A percentile compares a stretch with the other conserved stretches of the same genome.
phyloP scores from a whole-genome alignment of 306 rosid genomes.

The Ormosia semicastrata region DNA sequence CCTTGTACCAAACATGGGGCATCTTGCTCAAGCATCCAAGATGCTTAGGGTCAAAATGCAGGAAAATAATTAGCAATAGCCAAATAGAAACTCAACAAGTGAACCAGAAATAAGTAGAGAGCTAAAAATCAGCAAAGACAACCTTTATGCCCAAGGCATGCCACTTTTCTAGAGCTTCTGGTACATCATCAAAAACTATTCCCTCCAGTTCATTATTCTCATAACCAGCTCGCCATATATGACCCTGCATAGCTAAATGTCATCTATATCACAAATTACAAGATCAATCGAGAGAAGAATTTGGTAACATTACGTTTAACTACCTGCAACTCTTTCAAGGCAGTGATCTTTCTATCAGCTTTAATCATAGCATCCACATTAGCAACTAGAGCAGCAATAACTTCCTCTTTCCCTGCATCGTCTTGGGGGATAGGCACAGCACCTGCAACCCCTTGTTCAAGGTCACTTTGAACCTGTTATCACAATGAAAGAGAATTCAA shows the following conservation, averaged over 20 bases:
- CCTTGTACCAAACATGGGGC: constrained; percentile 11
- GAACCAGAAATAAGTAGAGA: constrained; percentile 1
- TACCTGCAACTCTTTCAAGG: constrained; percentile 95
- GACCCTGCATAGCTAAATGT: constrained; percentile 67
- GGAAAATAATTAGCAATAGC: background rate
- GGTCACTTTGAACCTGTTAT: constrained; percentile 79
- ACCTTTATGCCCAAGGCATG: constrained; percentile 81
- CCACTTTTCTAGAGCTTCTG: constrained; percentile 90
- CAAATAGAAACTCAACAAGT: constrained; percentile 2
- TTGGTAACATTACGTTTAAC: constrained; percentile 15
- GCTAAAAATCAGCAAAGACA: constrained; percentile 16
- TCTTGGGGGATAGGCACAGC: constrained; percentile 83
- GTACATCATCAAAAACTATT: constrained; percentile 82
- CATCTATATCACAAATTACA: constrained; percentile 25
- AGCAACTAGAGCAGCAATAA: constrained; percentile 76
- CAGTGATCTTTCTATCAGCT: constrained; percentile 93
- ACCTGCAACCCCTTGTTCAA: constrained; percentile 68
- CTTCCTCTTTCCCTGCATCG: constrained; percentile 74
- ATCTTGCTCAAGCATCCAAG: constrained; percentile 22
- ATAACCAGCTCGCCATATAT: constrained; percentile 89
- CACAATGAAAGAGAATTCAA: constrained; percentile 14
- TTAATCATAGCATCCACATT: constrained; percentile 90
- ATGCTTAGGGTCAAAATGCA: constrained; percentile 15
- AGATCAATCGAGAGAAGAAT: constrained; percentile 1
- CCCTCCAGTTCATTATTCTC: constrained; percentile 84